These are phyloP conservation scores for Phytophthora sojae DNA, from an alignment of 352 stramenopile genomes.

Conservation along the genomic window DNA sequence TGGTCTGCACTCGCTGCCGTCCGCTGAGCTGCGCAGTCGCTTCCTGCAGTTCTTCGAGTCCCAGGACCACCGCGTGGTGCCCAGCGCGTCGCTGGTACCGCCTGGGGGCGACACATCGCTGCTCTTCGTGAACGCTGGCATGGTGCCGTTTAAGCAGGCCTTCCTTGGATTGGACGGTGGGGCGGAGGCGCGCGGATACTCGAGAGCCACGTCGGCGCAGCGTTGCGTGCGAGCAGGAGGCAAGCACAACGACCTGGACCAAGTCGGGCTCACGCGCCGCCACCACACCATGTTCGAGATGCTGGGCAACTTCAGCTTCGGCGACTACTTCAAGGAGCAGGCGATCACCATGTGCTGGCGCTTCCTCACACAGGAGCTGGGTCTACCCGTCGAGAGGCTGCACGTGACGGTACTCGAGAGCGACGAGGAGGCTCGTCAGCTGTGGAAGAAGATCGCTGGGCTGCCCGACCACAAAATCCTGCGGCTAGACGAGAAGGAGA, in stretches of 20 bases:
- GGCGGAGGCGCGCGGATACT: constrained; percentile 84
- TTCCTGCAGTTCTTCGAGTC: constrained; percentile 81
- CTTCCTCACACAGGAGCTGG: constrained; percentile 93
- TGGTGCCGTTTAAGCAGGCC: constrained; percentile 96
- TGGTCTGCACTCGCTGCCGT: constrained; percentile 51
- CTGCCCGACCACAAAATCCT: constrained; percentile 60
- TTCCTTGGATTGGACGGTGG: constrained; percentile 74
- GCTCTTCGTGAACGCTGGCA: constrained; percentile 97
- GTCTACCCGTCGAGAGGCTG: constrained; percentile 56
- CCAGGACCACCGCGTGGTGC: constrained; percentile 66
- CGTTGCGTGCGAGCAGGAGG: constrained; percentile 97
- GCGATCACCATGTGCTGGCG: constrained; percentile 95
- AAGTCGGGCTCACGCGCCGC: constrained; percentile 97
- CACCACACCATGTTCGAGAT: constrained; percentile 99
- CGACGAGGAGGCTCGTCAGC: constrained; percentile 63
- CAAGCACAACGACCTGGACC: constrained; percentile 99
- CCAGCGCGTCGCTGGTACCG: constrained; percentile 73
- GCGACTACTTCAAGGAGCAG: constrained; percentile 98
- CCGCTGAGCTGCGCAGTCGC: constrained; percentile 49
- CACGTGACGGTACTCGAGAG: constrained; percentile 76
- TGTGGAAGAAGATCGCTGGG: constrained; percentile 67
- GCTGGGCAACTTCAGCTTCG: constrained; percentile 98
- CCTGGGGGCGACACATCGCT: constrained; percentile 93
- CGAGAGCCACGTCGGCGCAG: constrained; percentile 94
- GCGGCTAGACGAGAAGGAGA: constrained; percentile 90